These are phyloP conservation scores for Phlebiopsis flavidoalba DNA, from an alignment of 768 basidiomycete species.

Conservation along the genomic window DNA sequence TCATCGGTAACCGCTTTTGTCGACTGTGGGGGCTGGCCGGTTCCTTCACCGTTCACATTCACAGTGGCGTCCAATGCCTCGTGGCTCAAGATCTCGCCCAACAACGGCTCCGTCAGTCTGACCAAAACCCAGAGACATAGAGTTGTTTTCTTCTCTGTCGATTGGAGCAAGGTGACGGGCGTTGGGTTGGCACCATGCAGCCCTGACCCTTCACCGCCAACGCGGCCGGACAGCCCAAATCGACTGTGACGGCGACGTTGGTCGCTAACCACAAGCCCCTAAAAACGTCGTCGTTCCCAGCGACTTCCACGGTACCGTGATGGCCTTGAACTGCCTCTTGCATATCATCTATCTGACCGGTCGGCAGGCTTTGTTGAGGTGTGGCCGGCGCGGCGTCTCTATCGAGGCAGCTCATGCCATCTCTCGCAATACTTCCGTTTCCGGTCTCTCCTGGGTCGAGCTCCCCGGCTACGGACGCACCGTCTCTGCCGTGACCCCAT, in stretches of 20 bases:
- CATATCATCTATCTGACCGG: neutral
- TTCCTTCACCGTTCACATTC: constrained; percentile 53
- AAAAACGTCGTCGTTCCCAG: constrained; percentile 30
- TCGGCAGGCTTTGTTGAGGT: constrained; percentile 53
- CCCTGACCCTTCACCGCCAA: constrained; percentile 44
- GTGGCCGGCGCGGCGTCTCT: constrained; percentile 54
- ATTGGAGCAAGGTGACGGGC: constrained; percentile 47
- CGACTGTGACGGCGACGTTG: constrained; percentile 24
- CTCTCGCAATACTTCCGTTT: constrained; percentile 39
- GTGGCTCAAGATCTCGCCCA: constrained; percentile 47
- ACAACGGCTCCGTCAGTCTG: constrained; percentile 45
- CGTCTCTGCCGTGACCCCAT: constrained; percentile 55
- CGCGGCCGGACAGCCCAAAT: constrained; percentile 32
- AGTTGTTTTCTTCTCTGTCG: constrained; percentile 49
- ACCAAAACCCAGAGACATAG: constrained; percentile 25
- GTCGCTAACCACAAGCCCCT: constrained; percentile 30
- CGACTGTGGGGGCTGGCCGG: constrained; percentile 53
- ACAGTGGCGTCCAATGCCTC: constrained; percentile 41
- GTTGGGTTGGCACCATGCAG: constrained; percentile 33
- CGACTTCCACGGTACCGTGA: constrained; percentile 41
- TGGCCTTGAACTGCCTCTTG: neutral
- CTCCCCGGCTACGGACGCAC: constrained; percentile 58
- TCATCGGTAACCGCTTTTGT: constrained; percentile 48
- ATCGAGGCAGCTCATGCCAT: constrained; percentile 64
- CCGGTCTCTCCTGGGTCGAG: constrained; percentile 52